Percentiles rank a stretch among this genome's conserved stretches.
phyloP scores from a whole-genome alignment of 106 monocot genomes.

The Dioscorea dumetorum region DNA sequence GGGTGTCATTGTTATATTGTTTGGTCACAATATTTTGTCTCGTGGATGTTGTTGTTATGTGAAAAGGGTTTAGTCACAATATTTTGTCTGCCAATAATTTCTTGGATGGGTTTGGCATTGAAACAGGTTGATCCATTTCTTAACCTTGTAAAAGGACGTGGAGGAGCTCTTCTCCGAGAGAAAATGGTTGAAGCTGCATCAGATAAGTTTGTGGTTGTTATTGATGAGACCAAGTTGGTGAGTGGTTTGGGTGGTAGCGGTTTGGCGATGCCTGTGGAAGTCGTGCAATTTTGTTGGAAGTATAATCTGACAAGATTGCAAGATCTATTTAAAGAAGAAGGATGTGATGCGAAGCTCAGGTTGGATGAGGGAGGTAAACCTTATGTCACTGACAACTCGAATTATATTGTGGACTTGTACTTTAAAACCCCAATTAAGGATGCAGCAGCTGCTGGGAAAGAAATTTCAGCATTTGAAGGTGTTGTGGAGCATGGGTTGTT shows the following conservation, averaged over 20 bases:
- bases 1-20: too few relatives aligned
- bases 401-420: constrained; percentile 93
- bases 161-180: constrained; percentile 91
- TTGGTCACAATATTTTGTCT: too few relatives aligned
- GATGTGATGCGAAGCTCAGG: constrained; percentile 86
- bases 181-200: constrained; percentile 99
- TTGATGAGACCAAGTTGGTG: constrained; percentile 88
- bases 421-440: constrained; percentile 82
- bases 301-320: constrained; percentile 76
- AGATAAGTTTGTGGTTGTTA: constrained; percentile 86
- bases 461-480: constrained; percentile 83
- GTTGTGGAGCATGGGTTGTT: constrained; percentile 96
- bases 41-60: too few relatives aligned
- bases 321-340: constrained; percentile 80
- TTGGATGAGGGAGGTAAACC: constrained; percentile 72
- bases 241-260: constrained; percentile 86
- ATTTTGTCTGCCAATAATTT: too few relatives aligned
- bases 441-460: constrained; percentile 59
- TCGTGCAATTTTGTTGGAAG: constrained; percentile 98
- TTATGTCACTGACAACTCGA: constrained; percentile 89
- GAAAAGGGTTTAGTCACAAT: too few relatives aligned
- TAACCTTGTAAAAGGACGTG: constrained; percentile 92
- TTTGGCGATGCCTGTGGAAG: constrained; percentile 96
- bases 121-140: constrained; percentile 82
- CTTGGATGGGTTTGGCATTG: background rate